Evolutionary conservation across 106 monocot genomes (phyloP).

Genomic region (Dendrobium catenatum): DNA sequence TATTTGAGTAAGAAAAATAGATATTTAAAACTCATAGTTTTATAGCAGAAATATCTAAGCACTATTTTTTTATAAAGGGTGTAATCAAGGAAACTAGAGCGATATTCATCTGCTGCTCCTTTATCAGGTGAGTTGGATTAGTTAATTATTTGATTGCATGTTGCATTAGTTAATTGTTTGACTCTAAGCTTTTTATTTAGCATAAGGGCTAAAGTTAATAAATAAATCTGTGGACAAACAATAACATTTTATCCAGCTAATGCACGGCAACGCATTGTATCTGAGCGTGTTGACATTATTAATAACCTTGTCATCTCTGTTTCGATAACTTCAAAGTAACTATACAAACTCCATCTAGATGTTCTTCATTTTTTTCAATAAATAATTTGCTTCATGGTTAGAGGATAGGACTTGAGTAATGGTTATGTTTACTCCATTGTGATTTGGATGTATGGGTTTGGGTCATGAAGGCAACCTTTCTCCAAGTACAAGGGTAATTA

Average conservation of each 20-base stretch:
- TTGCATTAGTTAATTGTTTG: too few species aligned
- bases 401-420: not conserved
- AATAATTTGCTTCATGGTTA: not conserved
- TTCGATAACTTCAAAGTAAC: constrained; percentile 59
- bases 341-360: too few species aligned
- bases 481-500: not conserved
- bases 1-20: not conserved
- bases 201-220: not conserved
- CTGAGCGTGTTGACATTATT: constrained; percentile 87
- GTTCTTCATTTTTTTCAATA: not conserved
- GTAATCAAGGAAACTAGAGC: constrained; percentile 89
- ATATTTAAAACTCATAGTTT: not conserved
- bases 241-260: constrained; percentile 56
- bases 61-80: constrained; percentile 51
- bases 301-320: constrained; percentile 87
- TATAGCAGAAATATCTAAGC: not conserved
- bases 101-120: constrained; percentile 97
- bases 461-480: not conserved
- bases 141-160: too few species aligned
- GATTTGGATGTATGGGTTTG: not conserved
- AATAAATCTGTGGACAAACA: not conserved
- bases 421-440: not conserved
- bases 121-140: constrained; percentile 61
- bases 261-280: too few species aligned
- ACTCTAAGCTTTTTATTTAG: not conserved